A percentile compares a stretch with the other conserved stretches of the same genome.
These are phyloP conservation scores for Colletotrichum abscissum DNA, from an alignment of 2,329 filamentous ascomycete genomes.

Conservation along the genomic window DNA sequence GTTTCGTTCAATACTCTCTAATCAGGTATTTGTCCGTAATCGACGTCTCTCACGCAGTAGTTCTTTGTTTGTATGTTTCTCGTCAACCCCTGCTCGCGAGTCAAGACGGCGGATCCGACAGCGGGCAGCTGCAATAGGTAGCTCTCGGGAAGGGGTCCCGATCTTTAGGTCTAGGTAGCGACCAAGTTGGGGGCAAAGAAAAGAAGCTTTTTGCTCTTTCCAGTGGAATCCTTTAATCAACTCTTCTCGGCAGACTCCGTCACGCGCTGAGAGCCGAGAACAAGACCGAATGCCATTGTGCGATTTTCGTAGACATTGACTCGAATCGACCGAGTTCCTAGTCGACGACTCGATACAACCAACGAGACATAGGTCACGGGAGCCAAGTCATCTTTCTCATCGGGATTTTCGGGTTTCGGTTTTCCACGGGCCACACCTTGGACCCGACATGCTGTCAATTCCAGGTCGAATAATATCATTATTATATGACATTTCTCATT, in stretches of 20 bases:
- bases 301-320: not conserved
- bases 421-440: not conserved
- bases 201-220: constrained; percentile 21
- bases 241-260: constrained; percentile 17
- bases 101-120: constrained; percentile 35
- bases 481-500: not conserved
- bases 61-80: constrained; percentile 22
- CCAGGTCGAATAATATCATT: constrained; percentile 11
- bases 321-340: not conserved
- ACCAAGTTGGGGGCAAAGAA: constrained; percentile 5
- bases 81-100: constrained; percentile 12
- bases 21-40: constrained; percentile 17
- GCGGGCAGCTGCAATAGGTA: constrained; percentile 6
- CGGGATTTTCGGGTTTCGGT: not conserved
- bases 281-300: not conserved
- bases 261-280: constrained; percentile 4
- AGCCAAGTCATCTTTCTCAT: constrained; percentile 16
- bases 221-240: not conserved
- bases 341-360: not conserved
- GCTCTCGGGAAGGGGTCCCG: not conserved
- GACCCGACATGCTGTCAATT: not conserved
- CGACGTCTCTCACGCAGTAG: too few relatives aligned
- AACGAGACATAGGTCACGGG: not conserved
- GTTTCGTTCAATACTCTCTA: not conserved
- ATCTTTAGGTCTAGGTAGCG: constrained; percentile 16